These are phyloP conservation scores for Fusarium sp. DNA, from an alignment of 2,329 filamentous ascomycete species.

Conservation along the genomic window DNA sequence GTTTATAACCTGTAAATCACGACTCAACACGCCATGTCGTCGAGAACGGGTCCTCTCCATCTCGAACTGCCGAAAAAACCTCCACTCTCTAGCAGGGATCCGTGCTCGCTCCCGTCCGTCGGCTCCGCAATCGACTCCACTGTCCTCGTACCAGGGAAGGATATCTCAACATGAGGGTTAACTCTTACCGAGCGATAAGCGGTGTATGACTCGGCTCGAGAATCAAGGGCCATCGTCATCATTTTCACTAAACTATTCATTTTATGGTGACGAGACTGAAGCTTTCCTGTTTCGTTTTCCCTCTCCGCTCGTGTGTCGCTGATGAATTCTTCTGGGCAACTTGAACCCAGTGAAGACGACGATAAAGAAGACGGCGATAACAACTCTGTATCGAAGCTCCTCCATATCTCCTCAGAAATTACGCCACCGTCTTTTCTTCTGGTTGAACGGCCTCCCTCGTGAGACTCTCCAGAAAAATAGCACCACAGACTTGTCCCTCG, in stretches of 20 bases:
- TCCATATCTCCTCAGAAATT: neutral
- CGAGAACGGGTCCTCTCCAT: constrained; percentile 21
- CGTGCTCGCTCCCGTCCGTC: neutral
- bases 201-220: neutral
- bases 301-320: neutral
- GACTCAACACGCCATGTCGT: constrained; percentile 5
- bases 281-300: neutral
- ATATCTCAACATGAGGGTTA: neutral
- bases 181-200: neutral
- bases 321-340: neutral
- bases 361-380: too few relatives aligned
- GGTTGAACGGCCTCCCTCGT: neutral
- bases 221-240: neutral
- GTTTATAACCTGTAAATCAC: neutral
- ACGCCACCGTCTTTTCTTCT: neutral
- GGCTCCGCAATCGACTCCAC: neutral
- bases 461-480: too few relatives aligned
- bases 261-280: neutral
- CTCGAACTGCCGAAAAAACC: constrained; percentile 10
- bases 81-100: constrained; percentile 34
- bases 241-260: neutral
- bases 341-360: neutral
- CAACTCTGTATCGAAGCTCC: neutral
- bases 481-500: too few relatives aligned
- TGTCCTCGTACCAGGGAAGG: neutral